Evolutionary conservation across 192 early-diverging fungal species (phyloP), one percentile per base, ranked within the genome.

Genomic region (Obelidium mucronatum): DNA sequence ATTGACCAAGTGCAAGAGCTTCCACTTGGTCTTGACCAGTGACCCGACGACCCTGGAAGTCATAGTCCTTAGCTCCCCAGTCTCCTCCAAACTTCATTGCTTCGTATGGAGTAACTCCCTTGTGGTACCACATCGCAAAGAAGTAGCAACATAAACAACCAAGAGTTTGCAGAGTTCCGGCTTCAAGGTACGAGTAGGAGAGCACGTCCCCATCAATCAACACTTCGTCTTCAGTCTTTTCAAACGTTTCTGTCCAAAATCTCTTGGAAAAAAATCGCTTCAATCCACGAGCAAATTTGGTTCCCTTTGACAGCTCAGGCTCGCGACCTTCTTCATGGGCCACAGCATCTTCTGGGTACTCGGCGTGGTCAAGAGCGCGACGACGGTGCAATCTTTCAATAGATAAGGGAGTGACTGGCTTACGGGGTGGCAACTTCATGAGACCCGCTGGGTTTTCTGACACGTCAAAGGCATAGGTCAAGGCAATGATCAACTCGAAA

Each of bases 391-490:
- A 40, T 28, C 56, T 33, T 44, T 68, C 64, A 56, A 83, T 79
- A 15, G 58, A 74, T 34, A 83, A 77, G 19, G 69, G 59, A 2
- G 92, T 94, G 39, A 98, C 95, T 13, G 93, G 93, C 80, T 91
- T 91, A 59, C 96, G 93, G 52, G 96, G 96, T 67, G 87, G 90
- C 72, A 96, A 77, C 74, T 84, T 88, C 95, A 97, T 97, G 77
- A 97, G 79, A 0, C 76, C 53, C 19, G 69, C 86, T 58, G 90
- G 89, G 26, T 65, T 83, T 54, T 79, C 95, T 22, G 87, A 87
- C 28, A 87, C 89, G 77, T 98, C 96, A 91, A 93, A 98, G 17
- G 95, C 96, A 80, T 92, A 97, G 5, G 92, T 88, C 39, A 98
- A 80, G 6, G 95, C 93, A 28, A 89, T 81, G 69, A 95, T 86